phyloP scores from a whole-genome alignment of 345 rosid genomes.

The Arabidopsis suecica region DNA sequence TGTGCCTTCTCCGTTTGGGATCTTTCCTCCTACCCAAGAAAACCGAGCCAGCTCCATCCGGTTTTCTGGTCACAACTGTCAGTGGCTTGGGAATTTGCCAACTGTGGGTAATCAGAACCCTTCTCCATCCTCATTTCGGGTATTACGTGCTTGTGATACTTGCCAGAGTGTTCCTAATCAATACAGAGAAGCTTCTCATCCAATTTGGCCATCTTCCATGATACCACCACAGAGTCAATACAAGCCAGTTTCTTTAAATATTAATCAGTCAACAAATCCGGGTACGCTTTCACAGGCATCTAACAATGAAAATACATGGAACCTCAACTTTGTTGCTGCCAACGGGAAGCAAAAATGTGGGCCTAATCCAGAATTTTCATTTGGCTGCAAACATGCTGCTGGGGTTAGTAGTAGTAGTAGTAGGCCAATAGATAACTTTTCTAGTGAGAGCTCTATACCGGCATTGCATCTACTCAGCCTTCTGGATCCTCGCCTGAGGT shows the following conservation, averaged over 20 bases:
- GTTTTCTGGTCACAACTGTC: conserved; percentile 54
- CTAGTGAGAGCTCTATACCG: conserved; percentile 74
- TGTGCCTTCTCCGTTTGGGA: conserved; percentile 47
- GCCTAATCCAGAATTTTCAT: conserved; percentile 52
- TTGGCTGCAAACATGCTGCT: conserved; percentile 59
- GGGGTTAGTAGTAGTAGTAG: conserved; percentile 33
- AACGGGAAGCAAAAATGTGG: conserved; percentile 58
- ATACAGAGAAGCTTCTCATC: conserved; percentile 55
- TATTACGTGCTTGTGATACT: conserved; percentile 49
- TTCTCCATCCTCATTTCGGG: conserved; percentile 44
- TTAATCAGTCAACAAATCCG: conserved; percentile 48
- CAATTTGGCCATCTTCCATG: conserved; percentile 53
- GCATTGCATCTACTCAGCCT: conserved; percentile 95
- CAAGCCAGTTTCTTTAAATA: conserved; percentile 48
- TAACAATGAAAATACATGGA: conserved; percentile 48
- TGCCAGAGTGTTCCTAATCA: conserved; percentile 58
- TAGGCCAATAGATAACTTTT: conserved; percentile 58
- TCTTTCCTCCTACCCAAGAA: conserved; percentile 53
- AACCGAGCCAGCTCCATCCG: conserved; percentile 51
- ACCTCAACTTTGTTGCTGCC: conserved; percentile 48
- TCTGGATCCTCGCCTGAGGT: conserved; percentile 71
- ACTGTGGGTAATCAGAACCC: conserved; percentile 48
- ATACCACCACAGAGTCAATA: conserved; percentile 49
- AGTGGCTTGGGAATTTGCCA: conserved; percentile 55
- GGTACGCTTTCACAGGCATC: conserved; percentile 48